Evolutionary conservation across 2,329 filamentous ascomycete genomes (phyloP).

Genomic region (Didymella arachidicola): DNA sequence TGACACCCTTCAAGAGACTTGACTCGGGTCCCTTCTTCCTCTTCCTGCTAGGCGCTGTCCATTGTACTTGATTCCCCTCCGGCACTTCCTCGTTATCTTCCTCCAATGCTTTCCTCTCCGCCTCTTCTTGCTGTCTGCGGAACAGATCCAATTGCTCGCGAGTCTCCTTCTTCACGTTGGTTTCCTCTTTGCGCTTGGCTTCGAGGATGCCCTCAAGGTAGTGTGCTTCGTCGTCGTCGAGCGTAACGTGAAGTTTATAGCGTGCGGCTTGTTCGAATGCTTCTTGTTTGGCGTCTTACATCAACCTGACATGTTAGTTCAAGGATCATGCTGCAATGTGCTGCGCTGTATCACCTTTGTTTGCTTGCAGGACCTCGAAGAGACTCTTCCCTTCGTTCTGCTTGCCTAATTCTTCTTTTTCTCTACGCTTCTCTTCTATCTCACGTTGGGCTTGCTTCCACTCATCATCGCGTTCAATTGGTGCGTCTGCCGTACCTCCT

Average conservation of each 20-base stretch:
- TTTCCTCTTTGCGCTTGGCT: conserved; percentile 64
- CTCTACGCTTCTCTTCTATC: conserved; percentile 67
- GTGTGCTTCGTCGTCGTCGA: conserved; percentile 81
- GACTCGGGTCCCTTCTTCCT: conserved; percentile 57
- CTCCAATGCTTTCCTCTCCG: conserved; percentile 58
- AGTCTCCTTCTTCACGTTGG: conserved; percentile 65
- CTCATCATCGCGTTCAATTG: conserved; percentile 57
- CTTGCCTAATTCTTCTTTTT: conserved; percentile 61
- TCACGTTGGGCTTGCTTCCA: conserved; percentile 72
- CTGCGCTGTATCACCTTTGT: conserved; percentile 68
- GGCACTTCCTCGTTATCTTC: conserved; percentile 48
- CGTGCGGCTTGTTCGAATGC: conserved; percentile 78
- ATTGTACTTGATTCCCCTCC: conserved; percentile 56
- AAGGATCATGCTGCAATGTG: no score
- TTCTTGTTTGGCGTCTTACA: conserved; percentile 80
- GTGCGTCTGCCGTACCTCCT: conserved; percentile 57
- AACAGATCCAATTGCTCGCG: conserved; percentile 66
- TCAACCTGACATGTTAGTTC: conserved; percentile 46
- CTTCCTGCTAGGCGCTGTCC: conserved; percentile 60
- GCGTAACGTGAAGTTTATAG: conserved; percentile 77
- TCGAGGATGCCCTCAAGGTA: conserved; percentile 71
- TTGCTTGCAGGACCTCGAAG: conserved; percentile 79
- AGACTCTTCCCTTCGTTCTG: conserved; percentile 67
- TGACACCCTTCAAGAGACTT: conserved; percentile 52
- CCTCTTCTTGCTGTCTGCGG: conserved; percentile 65